Conservation (phyloP, 805 yeast species). For the Phaffomyces opuntiae region DNA sequence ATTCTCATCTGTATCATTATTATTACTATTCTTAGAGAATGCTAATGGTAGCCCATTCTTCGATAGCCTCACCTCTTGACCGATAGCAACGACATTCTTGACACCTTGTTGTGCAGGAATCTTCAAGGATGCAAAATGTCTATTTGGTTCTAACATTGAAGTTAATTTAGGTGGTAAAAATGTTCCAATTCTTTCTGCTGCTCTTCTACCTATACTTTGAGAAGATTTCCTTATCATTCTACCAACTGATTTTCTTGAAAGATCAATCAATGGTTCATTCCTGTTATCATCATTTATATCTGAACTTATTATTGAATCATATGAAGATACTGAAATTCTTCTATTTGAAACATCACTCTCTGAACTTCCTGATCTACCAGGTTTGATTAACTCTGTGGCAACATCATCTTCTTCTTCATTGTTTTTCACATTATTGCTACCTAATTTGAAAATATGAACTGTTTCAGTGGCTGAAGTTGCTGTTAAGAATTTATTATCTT, state of each 20-base stretch:
- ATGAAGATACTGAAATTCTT: slow-evolving; percentile 20
- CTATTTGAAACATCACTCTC: slow-evolving; percentile 17
- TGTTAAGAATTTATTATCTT: slow-evolving; percentile 61
- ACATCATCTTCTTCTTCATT: slow-evolving; percentile 5
- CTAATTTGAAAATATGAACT: slow-evolving; percentile 81
- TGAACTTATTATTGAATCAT: slow-evolving; percentile 19
- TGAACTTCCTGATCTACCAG: slow-evolving; percentile 16
- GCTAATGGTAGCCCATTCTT: slow-evolving; percentile 19
- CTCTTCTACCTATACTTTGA: slow-evolving; percentile 67
- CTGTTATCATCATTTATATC: slow-evolving; percentile 12
- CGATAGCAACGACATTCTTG: slow-evolving; percentile 44
- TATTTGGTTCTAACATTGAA: slow-evolving; percentile 78
- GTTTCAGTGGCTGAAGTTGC: slow-evolving; percentile 89
- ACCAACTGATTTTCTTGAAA: slow-evolving; percentile 64
- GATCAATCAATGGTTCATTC: slow-evolving; percentile 62
- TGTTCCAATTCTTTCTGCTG: slow-evolving; percentile 87
- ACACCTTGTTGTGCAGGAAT: slow-evolving; percentile 47
- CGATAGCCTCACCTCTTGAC: slow-evolving; percentile 22
- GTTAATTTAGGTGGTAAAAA: slow-evolving; percentile 74
- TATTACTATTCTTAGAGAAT: slow-evolving; percentile 10
- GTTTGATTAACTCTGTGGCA: slow-evolving; percentile 8
- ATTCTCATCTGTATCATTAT: background rate
- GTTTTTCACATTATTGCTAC: slow-evolving; percentile 19
- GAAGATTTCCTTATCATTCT: slow-evolving; percentile 72
- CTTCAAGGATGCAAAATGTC: slow-evolving; percentile 88